Evolutionary conservation across 768 basidiomycete species (phyloP), one percentile per base, ranked within the genome.

Genomic region (Dendrothele bispora): DNA sequence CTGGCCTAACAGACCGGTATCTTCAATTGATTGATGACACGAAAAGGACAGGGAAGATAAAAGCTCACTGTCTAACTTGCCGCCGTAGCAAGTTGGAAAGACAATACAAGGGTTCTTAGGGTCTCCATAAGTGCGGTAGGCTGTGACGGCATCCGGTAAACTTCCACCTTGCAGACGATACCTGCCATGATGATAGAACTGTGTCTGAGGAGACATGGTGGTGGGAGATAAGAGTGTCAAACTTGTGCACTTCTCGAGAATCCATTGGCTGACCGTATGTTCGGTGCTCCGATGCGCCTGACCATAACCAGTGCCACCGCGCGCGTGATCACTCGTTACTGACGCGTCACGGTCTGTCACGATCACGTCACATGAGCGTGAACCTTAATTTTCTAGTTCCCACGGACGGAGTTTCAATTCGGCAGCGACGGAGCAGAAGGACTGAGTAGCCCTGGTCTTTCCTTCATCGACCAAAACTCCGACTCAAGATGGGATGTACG

Each of bases 61-160:
- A 29, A 29, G 63, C 74, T 48, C 53, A 79, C 79, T 70, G 54
- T 77, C 77, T 4, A 83, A 67, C 32, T 74, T 74, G 18, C 62
- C 78, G 1, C 79, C 79, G 54, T 78, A 82, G 53, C 74, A 80
- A 7, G 78, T 79, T 10, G 80, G 79, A 55, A 77, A 80, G 12
- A 82, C 77, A 26, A 82, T 71, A 51, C 79, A 82, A 4, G 80
- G 80, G 37, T 78, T 81, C 5, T 58, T 57, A 0, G 71, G 68
- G 48, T 77, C 62, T 11, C 81, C 80, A 55, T 79, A 80, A 6
- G 78, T 77, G 28, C 75, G 67, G 56, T 77, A 83, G 20, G 81
- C 81, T 1, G 81, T 83, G 27, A 81, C 55, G 7, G 80, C 81
- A 45, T 80, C 71, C 11, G 81, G 78, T 12, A 83, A 59, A 5